Conservation (phyloP, 2,329 filamentous ascomycete species). For the Colletotrichum sp. region DNA sequence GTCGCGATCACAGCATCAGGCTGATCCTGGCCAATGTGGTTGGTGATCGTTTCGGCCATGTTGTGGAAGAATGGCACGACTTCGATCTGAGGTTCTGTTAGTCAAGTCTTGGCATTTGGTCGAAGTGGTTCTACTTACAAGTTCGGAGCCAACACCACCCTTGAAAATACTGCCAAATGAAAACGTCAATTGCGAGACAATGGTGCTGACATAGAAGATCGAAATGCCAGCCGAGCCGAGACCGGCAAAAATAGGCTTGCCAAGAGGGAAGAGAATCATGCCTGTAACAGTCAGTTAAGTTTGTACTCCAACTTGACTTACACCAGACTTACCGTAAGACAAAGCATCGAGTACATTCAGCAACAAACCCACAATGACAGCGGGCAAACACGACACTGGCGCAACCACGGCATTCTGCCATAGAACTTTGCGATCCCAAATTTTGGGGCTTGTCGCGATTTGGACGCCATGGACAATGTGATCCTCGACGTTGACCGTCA, state of each 20-base stretch:
- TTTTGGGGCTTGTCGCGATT: slow-evolving; percentile 14
- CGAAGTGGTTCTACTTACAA: slow-evolving; percentile 57
- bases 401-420: slow-evolving; percentile 69
- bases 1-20: slow-evolving; percentile 90
- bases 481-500: slow-evolving; percentile 35
- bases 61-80: slow-evolving; percentile 99
- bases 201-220: slow-evolving; percentile 98
- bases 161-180: slow-evolving; percentile 87
- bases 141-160: slow-evolving; percentile 91
- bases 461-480: slow-evolving; percentile 33
- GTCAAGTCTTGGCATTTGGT: neutral
- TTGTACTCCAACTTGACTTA: neutral
- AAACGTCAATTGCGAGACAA: slow-evolving; percentile 90
- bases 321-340: slow-evolving; percentile 73
- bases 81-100: slow-evolving; percentile 69
- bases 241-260: slow-evolving; percentile 82
- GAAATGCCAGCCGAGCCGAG: slow-evolving; percentile 94
- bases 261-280: slow-evolving; percentile 94
- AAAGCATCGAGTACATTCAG: slow-evolving; percentile 94
- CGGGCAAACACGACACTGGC: slow-evolving; percentile 77
- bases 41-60: slow-evolving; percentile 90
- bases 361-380: slow-evolving; percentile 85
- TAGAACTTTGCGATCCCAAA: slow-evolving; percentile 72
- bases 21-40: slow-evolving; percentile 77
- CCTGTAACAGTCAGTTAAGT: slow-evolving; percentile 46